These are phyloP conservation scores for Starmerella bombicola DNA, from an alignment of 805 yeast genomes.

Conservation along the genomic window DNA sequence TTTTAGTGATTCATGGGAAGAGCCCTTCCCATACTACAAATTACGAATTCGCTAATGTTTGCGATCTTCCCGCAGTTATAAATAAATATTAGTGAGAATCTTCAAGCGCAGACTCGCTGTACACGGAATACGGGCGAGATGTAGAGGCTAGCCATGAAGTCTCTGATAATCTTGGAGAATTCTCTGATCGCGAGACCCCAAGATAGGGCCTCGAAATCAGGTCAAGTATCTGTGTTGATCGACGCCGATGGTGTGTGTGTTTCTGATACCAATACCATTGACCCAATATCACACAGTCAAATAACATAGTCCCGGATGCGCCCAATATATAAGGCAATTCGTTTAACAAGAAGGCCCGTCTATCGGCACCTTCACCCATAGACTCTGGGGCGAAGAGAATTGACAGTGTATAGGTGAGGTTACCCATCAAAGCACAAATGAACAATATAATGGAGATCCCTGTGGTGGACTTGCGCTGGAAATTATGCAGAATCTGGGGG, in stretches of 20 bases:
- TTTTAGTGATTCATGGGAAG: too few relatives aligned
- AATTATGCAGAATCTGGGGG: conserved; percentile 75
- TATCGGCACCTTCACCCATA: conserved; percentile 32
- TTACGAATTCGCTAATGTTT: too few relatives aligned
- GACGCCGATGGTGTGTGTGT: conserved; percentile 5
- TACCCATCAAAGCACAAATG: conserved; percentile 66
- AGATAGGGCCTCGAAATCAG: conserved; percentile 16
- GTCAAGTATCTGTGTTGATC: conserved; percentile 13
- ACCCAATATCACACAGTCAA: conserved; percentile 44
- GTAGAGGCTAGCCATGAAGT: background rate
- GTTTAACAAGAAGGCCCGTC: conserved; percentile 41
- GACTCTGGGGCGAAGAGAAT: conserved; percentile 45
- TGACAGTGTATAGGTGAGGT: conserved; percentile 61
- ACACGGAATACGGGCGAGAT: background rate
- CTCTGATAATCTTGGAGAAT: too few relatives aligned
- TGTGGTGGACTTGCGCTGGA: conserved; percentile 64
- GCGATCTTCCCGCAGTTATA: too few relatives aligned
- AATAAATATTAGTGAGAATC: too few relatives aligned
- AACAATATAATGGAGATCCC: conserved; percentile 76
- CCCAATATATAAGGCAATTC: conserved; percentile 79
- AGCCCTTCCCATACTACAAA: too few relatives aligned
- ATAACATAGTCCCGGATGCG: conserved; percentile 69
- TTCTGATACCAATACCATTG: conserved; percentile 23
- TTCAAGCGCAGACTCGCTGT: too few relatives aligned
- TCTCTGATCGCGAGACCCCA: conserved; percentile 10